These are phyloP conservation scores for Aspergillus homomorphus DNA, from an alignment of 495 filamentous ascomycete species.

Conservation along the genomic window DNA sequence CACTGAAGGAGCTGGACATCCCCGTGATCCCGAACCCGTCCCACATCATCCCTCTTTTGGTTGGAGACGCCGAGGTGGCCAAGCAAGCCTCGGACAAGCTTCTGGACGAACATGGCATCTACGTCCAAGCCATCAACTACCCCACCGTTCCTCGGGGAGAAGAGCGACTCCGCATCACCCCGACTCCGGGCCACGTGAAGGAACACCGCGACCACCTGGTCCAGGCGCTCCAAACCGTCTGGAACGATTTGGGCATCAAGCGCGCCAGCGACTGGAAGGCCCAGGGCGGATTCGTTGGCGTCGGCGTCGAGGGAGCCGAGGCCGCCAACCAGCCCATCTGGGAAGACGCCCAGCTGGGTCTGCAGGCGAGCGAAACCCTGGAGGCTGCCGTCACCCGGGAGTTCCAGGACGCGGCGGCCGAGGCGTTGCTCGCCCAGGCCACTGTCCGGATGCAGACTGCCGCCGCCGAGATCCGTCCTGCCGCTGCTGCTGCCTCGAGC, in stretches of 20 bases:
- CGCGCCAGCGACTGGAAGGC: slow-evolving; percentile 86
- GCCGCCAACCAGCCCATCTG: slow-evolving; percentile 68
- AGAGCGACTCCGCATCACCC: slow-evolving; percentile 91
- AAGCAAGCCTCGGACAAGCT: slow-evolving; percentile 86
- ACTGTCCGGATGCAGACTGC: slow-evolving; percentile 31
- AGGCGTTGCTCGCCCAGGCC: slow-evolving; percentile 1
- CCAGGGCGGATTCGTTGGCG: slow-evolving; percentile 89
- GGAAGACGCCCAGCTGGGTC: slow-evolving; percentile 80
- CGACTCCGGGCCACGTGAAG: slow-evolving; percentile 86
- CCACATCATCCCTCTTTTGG: slow-evolving; percentile 91
- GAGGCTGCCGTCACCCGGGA: slow-evolving; percentile 41
- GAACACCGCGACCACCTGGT: slow-evolving; percentile 81
- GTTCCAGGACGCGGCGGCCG: slow-evolving; percentile 26
- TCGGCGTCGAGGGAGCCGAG: slow-evolving; percentile 65
- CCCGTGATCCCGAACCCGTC: slow-evolving; percentile 98
- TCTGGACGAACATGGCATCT: slow-evolving; percentile 83
- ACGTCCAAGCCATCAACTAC: slow-evolving; percentile 99
- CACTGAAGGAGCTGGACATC: slow-evolving; percentile 72
- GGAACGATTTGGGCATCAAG: slow-evolving; percentile 84
- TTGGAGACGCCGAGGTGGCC: slow-evolving; percentile 91
- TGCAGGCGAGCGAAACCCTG: slow-evolving; percentile 46
- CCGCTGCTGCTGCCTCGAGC: slow-evolving; percentile 21
- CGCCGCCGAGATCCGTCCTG: slow-evolving; percentile 19
- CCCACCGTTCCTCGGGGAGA: slow-evolving; percentile 95
- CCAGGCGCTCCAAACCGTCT: slow-evolving; percentile 80